Percentiles rank a stretch among this genome's conserved stretches.
Evolutionary conservation across 2,329 filamentous ascomycete species (phyloP).

Genomic region (Ascochyta rabiei): DNA sequence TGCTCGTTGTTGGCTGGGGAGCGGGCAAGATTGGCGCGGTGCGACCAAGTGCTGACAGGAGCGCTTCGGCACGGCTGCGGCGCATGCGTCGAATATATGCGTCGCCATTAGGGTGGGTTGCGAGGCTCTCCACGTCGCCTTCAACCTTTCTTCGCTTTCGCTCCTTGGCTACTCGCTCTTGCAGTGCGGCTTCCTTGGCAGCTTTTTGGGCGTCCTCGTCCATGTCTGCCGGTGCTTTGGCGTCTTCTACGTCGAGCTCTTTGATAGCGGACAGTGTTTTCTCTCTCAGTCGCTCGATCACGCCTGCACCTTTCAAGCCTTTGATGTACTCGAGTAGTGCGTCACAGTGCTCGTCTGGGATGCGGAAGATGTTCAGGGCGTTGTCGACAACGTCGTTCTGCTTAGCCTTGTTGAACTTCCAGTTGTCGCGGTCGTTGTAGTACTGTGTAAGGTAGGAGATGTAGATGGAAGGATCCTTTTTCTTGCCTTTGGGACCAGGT

Average conservation of each 20-base stretch:
- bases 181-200: slow-evolving; percentile 45
- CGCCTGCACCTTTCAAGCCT: slow-evolving; percentile 76
- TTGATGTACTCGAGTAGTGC: slow-evolving; percentile 78
- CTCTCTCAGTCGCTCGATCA: slow-evolving; percentile 69
- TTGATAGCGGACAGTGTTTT: slow-evolving; percentile 67
- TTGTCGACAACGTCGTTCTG: slow-evolving; percentile 86
- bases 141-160: slow-evolving; percentile 40
- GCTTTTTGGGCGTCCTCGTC: slow-evolving; percentile 42
- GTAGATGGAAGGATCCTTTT: slow-evolving; percentile 65
- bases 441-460: slow-evolving; percentile 80
- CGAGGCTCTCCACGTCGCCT: slow-evolving; percentile 35
- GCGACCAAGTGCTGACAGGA: slow-evolving; percentile 38
- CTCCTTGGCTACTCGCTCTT: slow-evolving; percentile 41
- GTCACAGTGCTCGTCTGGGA: slow-evolving; percentile 72
- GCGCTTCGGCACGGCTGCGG: slow-evolving; percentile 39
- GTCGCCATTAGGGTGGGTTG: slow-evolving; percentile 33
- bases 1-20: slow-evolving; percentile 17
- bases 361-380: slow-evolving; percentile 71
- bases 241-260: slow-evolving; percentile 52
- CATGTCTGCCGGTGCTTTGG: slow-evolving; percentile 40
- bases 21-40: slow-evolving; percentile 30
- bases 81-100: slow-evolving; percentile 44
- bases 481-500: slow-evolving; percentile 29
- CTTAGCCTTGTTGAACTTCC: slow-evolving; percentile 97
- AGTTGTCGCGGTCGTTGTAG: slow-evolving; percentile 70